Base-by-base conservation (phyloP, 2,329 filamentous ascomycete species). In the Tolypocladium capitatum region DNA sequence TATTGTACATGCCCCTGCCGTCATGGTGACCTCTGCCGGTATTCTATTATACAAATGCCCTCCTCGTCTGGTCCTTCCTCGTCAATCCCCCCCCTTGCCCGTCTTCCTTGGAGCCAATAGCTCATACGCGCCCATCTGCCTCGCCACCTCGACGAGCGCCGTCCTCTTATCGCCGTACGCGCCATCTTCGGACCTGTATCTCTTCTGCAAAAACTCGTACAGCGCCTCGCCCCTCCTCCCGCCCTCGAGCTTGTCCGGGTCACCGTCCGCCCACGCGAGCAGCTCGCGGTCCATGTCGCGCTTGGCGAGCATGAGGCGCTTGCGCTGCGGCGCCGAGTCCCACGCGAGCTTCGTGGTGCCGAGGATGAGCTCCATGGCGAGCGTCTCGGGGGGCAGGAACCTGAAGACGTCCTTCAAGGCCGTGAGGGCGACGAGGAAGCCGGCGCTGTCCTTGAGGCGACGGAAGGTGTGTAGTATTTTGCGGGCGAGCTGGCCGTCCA, bases 381-480 rank as follows among this genome's bases (percentile, higher is more conserved):
- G 63, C 14, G 66, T 60, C 48, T 74, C 72, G 0, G 71, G 58
- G 2, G 70, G 70, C 4, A 64, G 51, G 53, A 72, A 74, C 28
- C 61, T 53, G 51, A 75, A 72, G 4, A 68, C 47, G 32, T 68
- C 62, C 38, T 65, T 65, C 27, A 76, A 61, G 20, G 67, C 63
- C 27, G 66, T 62, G 43, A 73, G 64, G 9, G 72, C 70, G 6
- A 74, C 63, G 38, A 74, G 56, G 45, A 74, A 61, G 42, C 73
- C 73, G 5, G 63, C 54, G n/a, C 57, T 54, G 52, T 76, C 73
- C 24, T 63, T 53, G 4, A 73, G 54, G 30, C 68, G 67, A 42
- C 72, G 71, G 59, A 75, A 74, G 1, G 71, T 71, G 55, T 75
- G 73, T 13, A 75, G 58, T 18, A 75, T 67, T 53, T 68, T 72